phyloP scores from a whole-genome alignment of 352 stramenopile genomes.

The Halophytophthora batemanensis region DNA sequence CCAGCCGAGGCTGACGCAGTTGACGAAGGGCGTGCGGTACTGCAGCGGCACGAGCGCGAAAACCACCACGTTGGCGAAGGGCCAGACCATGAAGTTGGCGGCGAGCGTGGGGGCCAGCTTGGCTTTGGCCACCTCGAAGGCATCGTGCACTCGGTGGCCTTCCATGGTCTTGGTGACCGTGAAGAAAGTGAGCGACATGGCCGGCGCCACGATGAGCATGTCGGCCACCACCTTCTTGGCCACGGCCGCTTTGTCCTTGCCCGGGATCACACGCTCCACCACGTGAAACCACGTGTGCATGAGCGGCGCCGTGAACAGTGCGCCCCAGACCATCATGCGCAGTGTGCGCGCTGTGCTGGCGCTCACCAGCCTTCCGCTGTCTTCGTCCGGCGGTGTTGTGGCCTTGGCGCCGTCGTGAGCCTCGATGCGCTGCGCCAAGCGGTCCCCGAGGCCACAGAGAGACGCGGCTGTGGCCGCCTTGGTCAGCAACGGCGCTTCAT shows the following conservation, averaged over 20 bases:
- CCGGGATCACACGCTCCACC: conserved; percentile 56
- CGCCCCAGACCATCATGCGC: conserved; percentile 86
- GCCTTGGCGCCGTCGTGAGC: conserved; percentile 2
- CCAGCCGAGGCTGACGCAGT: conserved; percentile 50
- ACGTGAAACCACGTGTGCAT: conserved; percentile 90
- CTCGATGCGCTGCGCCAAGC: conserved; percentile 41
- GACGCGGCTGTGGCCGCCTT: conserved; percentile 46
- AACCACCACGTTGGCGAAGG: conserved; percentile 41
- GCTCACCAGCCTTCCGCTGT: conserved; percentile 11
- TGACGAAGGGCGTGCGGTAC: conserved; percentile 51
- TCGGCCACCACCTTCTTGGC: conserved; percentile 42
- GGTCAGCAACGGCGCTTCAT: conserved; percentile 47
- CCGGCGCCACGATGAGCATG: conserved; percentile 41
- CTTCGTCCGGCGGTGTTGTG: background rate
- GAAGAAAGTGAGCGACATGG: conserved; percentile 40
- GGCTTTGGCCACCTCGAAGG: conserved; percentile 29
- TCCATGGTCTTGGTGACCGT: conserved; percentile 41
- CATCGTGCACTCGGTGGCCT: conserved; percentile 25
- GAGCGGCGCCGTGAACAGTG: conserved; percentile 78
- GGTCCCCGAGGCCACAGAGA: conserved; percentile 45
- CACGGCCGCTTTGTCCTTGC: conserved; percentile 21
- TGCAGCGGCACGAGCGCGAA: conserved; percentile 49
- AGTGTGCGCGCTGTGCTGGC: conserved; percentile 40
- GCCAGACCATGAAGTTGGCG: conserved; percentile 53
- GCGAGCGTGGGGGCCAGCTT: conserved; percentile 35